These are phyloP conservation scores for Ceratocystis ficicola DNA, from an alignment of 2,329 filamentous ascomycete species.

Conservation along the genomic window DNA sequence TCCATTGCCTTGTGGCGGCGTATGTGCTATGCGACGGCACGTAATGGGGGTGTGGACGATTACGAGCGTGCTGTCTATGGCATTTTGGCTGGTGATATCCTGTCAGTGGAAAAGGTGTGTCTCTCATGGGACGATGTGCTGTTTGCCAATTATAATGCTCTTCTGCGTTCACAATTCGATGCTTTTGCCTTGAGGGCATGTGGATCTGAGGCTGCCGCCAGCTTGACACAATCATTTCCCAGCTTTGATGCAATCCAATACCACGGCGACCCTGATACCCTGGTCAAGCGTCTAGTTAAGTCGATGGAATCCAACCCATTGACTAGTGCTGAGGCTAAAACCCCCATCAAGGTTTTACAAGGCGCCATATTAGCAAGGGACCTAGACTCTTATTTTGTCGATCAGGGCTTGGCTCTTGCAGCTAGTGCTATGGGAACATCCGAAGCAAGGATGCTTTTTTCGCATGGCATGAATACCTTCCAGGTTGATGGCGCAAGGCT, in stretches of 20 bases:
- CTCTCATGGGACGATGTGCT: constrained; percentile 74
- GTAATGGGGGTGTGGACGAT: constrained; percentile 55
- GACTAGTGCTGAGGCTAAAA: constrained; percentile 46
- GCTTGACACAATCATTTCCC: constrained; percentile 46
- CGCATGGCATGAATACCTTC: constrained; percentile 28
- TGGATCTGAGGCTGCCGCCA: constrained; percentile 41
- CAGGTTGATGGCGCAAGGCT: constrained; percentile 36
- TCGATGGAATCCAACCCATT: constrained; percentile 45
- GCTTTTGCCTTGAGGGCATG: constrained; percentile 49
- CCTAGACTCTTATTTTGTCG: constrained; percentile 44
- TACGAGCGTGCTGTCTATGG: constrained; percentile 88
- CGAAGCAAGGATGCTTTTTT: constrained; percentile 24
- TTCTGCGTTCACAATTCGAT: constrained; percentile 69
- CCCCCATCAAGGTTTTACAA: constrained; percentile 63
- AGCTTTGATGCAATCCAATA: constrained; percentile 54
- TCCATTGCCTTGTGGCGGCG: constrained; percentile 58
- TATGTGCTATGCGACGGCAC: constrained; percentile 60
- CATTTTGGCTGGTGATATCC: constrained; percentile 71
- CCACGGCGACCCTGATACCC: constrained; percentile 42
- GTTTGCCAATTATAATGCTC: constrained; percentile 78
- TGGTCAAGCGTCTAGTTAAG: constrained; percentile 48
- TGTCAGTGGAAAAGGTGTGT: constrained; percentile 64
- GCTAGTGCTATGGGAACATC: constrained; percentile 28
- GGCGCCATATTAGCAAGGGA: constrained; percentile 59
- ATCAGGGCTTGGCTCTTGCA: constrained; percentile 45